These are phyloP conservation scores for Pyrenophora tritici-repentis DNA, from an alignment of 2,329 filamentous ascomycete species.

Conservation along the genomic window DNA sequence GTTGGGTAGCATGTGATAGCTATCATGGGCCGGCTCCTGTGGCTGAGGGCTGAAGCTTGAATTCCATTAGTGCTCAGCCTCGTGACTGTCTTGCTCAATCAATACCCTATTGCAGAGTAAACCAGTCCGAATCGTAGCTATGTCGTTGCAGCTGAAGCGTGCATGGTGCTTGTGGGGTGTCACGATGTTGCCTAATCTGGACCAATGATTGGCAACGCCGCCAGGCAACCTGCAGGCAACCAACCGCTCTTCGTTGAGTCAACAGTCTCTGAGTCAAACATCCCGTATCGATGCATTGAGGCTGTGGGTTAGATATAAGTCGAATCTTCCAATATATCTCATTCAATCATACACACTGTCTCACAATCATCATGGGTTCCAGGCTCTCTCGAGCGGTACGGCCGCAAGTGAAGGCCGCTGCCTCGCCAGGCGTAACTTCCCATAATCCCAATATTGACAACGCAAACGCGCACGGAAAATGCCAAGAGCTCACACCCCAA, in stretches of 20 bases:
- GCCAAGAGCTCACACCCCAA: slow-evolving; percentile 16
- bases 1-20: neutral
- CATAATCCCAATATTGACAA: slow-evolving; percentile 15
- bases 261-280: slow-evolving; percentile 30
- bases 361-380: slow-evolving; percentile 32
- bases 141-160: neutral
- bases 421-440: slow-evolving; percentile 19
- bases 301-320: neutral
- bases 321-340: slow-evolving; percentile 7
- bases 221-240: slow-evolving; percentile 40
- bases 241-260: slow-evolving; percentile 30
- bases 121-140: neutral
- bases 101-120: neutral
- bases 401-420: slow-evolving; percentile 23
- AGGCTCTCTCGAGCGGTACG: slow-evolving; percentile 30
- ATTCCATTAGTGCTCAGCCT: slow-evolving; percentile 1
- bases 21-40: neutral
- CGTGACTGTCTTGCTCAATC: neutral
- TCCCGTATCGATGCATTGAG: neutral
- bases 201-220: slow-evolving; percentile 24
- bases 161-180: slow-evolving; percentile 7
- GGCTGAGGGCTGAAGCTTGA: slow-evolving; percentile 3
- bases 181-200: neutral
- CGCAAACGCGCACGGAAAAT: slow-evolving; percentile 10
- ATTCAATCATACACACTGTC: neutral